Evolutionary conservation across 2,329 filamentous ascomycete species (phyloP).

Genomic region (Chaetomium olivaceum): DNA sequence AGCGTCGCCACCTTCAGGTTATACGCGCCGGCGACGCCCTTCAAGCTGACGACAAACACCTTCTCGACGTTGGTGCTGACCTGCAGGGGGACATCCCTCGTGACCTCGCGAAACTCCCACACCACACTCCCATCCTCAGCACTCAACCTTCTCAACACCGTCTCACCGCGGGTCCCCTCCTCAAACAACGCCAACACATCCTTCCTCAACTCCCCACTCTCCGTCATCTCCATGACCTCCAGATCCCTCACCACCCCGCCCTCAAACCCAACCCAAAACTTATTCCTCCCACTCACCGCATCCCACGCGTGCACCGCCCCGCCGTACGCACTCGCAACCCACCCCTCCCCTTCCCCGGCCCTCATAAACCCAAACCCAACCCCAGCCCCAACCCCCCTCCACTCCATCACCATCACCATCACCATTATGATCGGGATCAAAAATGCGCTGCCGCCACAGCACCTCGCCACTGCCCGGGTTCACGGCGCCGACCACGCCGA

Average conservation of each 20-base stretch:
- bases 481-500: constrained; percentile 79
- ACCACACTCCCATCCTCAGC: constrained; percentile 70
- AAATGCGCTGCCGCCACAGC: constrained; percentile 80
- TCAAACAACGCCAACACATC: constrained; percentile 72
- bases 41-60: constrained; percentile 77
- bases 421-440: constrained; percentile 36
- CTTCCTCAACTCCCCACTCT: constrained; percentile 55
- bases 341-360: constrained; percentile 76
- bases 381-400: constrained; percentile 48
- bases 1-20: constrained; percentile 75
- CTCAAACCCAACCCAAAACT: constrained; percentile 69
- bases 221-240: constrained; percentile 73
- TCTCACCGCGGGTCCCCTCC: constrained; percentile 47
- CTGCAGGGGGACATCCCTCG: constrained; percentile 72
- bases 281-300: constrained; percentile 74
- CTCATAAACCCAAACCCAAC: constrained; percentile 57
- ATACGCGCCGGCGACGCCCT: constrained; percentile 67
- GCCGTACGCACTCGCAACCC: constrained; percentile 72
- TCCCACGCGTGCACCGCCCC: constrained; percentile 77
- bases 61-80: constrained; percentile 67
- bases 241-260: constrained; percentile 64
- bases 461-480: constrained; percentile 83
- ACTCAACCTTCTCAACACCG: constrained; percentile 69
- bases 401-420: constrained; percentile 46
- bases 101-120: constrained; percentile 75